Percentiles rank a stretch among this genome's conserved stretches.
Conservation (phyloP, 140 eudicot genomes). For the Anethum foeniculum region DNA sequence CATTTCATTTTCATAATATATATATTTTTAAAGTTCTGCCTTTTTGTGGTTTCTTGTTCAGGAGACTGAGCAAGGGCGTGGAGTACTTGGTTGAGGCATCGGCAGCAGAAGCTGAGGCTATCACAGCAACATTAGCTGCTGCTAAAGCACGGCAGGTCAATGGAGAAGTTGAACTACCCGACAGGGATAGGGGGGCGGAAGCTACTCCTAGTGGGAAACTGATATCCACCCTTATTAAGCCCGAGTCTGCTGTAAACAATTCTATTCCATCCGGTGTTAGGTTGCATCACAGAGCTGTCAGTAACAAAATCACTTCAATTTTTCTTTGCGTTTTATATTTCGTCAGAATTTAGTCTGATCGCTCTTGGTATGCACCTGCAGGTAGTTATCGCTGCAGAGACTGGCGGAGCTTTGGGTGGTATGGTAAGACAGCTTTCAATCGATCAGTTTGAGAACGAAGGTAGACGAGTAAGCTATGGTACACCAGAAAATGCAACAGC, state of each 20-base stretch:
- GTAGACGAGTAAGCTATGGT: slow-evolving; percentile 90
- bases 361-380: slow-evolving; percentile 23
- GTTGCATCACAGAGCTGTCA: slow-evolving; percentile 94
- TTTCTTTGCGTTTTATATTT: slow-evolving; percentile 4
- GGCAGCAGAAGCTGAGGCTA: slow-evolving; percentile 99
- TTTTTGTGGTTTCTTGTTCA: slow-evolving; percentile 23
- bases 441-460: slow-evolving; percentile 96
- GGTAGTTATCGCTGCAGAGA: slow-evolving; percentile 96
- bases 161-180: slow-evolving; percentile 89
- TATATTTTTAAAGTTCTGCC: too few species aligned
- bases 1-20: neutral
- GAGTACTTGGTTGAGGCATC: slow-evolving; percentile 98
- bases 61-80: slow-evolving; percentile 79
- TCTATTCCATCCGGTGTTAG: slow-evolving; percentile 73
- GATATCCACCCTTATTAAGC: slow-evolving; percentile 57
- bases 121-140: slow-evolving; percentile 77
- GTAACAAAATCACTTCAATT: slow-evolving; percentile 20
- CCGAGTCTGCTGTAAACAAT: slow-evolving; percentile 51
- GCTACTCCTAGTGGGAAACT: slow-evolving; percentile 97
- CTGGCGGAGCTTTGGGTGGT: slow-evolving; percentile 98
- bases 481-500: slow-evolving; percentile 98
- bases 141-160: slow-evolving; percentile 91
- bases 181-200: slow-evolving; percentile 97
- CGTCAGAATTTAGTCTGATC: neutral
- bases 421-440: slow-evolving; percentile 95